Evolutionary conservation across 345 rosid species (phyloP), one percentile per base, ranked within the genome.

Genomic region (Iberis pinnata): DNA sequence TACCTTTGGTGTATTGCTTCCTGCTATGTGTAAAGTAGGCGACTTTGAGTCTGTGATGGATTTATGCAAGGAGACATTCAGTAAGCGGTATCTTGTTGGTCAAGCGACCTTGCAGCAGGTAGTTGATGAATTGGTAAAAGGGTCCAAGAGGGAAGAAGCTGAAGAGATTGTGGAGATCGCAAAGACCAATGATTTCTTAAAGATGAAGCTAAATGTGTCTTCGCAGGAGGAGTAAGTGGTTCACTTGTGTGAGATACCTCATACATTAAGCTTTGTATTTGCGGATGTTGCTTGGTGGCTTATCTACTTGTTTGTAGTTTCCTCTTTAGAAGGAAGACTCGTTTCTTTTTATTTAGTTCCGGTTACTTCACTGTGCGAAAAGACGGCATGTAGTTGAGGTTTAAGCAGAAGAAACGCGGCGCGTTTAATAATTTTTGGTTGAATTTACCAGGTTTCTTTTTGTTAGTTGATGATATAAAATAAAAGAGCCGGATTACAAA

Each of bases 101-200:
- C 46, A 10, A 43, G 54, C 56, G n/a, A 6, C 70, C 2, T 46
- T 80, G 51, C 87, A 82, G 70, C 61, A 7, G 36, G 75, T 78
- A 20, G 76, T 81, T 16, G 72, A 75, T 68, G 52, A 47, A 27
- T 70, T 84, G 77, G 73, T 75, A 40, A 58, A 76, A 58, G 75
- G 61, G 36, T 70, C 71, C 0, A 82, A 29, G 76, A 47, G 68
- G 32, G 65, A 64, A 41, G 88, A 77, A 48, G 95, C 85, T 11
- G 58, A 58, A 75, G 64, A 76, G 70, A 62, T 86, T 17, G 76
- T 74, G 63, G 46, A 79, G 45, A 71, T 79, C 4, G 77, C 73
- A 17, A 77, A 75, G 41, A 49, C 55, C 3, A 70, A 65, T 44
- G 62, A 56, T 36, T 61, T 43, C 66, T 62, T 47, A 32, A 61